Evolutionary conservation across 2,329 filamentous ascomycete species (phyloP).

Genomic region (Diaporthe australafricana): DNA sequence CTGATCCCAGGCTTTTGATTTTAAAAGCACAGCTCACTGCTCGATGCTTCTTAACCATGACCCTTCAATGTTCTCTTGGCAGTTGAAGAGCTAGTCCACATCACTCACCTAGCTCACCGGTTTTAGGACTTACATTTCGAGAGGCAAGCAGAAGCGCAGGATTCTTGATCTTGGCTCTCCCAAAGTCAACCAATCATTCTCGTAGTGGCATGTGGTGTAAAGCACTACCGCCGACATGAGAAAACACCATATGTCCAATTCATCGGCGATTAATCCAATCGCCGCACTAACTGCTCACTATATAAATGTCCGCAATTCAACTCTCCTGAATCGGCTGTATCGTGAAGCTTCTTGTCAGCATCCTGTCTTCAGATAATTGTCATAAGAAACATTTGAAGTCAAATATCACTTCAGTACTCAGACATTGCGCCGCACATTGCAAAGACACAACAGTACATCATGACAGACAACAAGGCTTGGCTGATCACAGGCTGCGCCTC

Average conservation of each 20-base stretch:
- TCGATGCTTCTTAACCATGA: no score
- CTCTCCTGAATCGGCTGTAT: background rate
- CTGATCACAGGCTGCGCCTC: constrained; percentile 19
- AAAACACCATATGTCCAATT: background rate
- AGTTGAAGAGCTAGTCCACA: background rate
- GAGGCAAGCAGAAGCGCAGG: background rate
- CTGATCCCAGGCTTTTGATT: no score
- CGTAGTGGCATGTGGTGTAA: background rate
- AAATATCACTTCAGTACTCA: background rate
- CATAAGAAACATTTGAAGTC: background rate
- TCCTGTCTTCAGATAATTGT: background rate
- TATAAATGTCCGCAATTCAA: background rate
- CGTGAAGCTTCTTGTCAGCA: background rate
- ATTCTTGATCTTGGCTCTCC: background rate
- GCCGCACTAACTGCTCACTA: background rate
- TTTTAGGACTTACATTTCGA: no score
- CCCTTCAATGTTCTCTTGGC: background rate
- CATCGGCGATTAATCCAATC: constrained; percentile 9
- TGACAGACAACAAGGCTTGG: background rate
- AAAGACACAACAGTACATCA: background rate
- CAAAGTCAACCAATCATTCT: background rate
- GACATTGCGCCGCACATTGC: background rate
- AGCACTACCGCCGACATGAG: constrained; percentile 11
- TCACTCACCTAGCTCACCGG: background rate
- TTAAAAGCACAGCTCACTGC: no score